phyloP scores from a whole-genome alignment of 176 grass and related monocot genomes.

The Zizania latifolia region DNA sequence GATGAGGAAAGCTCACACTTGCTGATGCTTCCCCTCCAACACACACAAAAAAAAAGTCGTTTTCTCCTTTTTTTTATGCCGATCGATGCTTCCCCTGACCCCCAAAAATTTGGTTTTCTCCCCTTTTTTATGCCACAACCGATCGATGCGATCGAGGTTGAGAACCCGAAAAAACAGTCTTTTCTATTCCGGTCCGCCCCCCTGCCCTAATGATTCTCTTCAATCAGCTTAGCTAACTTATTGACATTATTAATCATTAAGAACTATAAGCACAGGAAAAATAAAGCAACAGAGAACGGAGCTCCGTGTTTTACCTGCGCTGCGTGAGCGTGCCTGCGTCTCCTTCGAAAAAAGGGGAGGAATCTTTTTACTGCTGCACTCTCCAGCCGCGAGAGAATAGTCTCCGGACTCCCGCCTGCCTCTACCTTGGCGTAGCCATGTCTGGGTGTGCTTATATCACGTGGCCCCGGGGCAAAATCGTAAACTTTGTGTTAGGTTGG shows the following conservation, averaged over 20 bases:
- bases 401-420: too few relatives aligned
- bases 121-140: background rate
- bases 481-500: background rate
- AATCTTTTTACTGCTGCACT: background rate
- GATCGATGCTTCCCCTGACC: background rate
- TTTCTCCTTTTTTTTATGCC: background rate
- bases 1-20: background rate
- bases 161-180: slow-evolving; percentile 3
- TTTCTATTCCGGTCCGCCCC: background rate
- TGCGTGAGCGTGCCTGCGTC: slow-evolving; percentile 12
- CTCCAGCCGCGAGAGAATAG: too few relatives aligned
- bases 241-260: background rate
- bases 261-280: background rate
- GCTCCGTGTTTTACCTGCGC: background rate
- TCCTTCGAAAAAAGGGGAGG: background rate
- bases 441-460: slow-evolving; percentile 4
- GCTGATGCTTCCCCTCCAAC: background rate
- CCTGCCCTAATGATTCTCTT: background rate
- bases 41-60: background rate
- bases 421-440: slow-evolving; percentile 8
- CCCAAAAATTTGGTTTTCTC: background rate
- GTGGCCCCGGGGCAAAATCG: background rate
- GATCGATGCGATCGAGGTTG: slow-evolving; percentile 23
- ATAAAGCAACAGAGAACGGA: slow-evolving; percentile 9
- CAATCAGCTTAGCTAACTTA: background rate